Evolutionary conservation across 2,329 filamentous ascomycete genomes (phyloP).

Genomic region (Colletotrichum salicis): DNA sequence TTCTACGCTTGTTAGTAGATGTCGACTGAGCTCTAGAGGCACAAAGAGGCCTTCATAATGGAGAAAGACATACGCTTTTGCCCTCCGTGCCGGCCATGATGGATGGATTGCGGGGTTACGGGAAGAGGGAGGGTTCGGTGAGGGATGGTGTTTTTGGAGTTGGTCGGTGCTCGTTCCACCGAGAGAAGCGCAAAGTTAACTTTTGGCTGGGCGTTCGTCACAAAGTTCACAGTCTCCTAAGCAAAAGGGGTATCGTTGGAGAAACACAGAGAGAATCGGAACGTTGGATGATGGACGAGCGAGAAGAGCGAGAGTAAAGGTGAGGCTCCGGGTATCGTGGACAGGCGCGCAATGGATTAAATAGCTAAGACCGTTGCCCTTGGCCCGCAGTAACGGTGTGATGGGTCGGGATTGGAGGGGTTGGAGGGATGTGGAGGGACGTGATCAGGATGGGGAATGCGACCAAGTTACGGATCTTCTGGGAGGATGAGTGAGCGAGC

Average conservation of each 20-base stretch:
- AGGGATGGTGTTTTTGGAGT: neutral
- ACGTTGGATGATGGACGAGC: neutral
- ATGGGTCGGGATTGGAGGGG: slow-evolving; percentile 24
- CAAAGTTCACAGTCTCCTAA: neutral
- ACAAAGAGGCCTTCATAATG: neutral
- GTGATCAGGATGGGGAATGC: slow-evolving; percentile 9
- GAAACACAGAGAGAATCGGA: neutral
- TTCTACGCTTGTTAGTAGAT: slow-evolving; percentile 64
- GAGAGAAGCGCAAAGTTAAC: neutral
- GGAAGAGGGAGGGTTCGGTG: neutral
- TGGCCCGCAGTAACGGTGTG: slow-evolving; percentile 10
- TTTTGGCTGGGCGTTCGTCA: neutral
- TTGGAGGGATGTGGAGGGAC: slow-evolving; percentile 6
- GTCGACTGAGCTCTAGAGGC: neutral
- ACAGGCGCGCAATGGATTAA: slow-evolving; percentile 27
- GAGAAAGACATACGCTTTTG: slow-evolving; percentile 32
- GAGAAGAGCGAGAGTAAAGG: neutral
- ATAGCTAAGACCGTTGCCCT: slow-evolving; percentile 4
- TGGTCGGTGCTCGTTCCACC: slow-evolving; percentile 15
- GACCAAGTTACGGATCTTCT: neutral
- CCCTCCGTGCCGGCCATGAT: slow-evolving; percentile 35
- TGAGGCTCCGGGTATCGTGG: slow-evolving; percentile 9
- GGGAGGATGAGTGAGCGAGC: slow-evolving; percentile 5
- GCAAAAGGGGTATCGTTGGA: slow-evolving; percentile 12
- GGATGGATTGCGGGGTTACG: slow-evolving; percentile 1